Base-by-base conservation (phyloP, 768 basidiomycete species). In the Mycena polygramma region DNA sequence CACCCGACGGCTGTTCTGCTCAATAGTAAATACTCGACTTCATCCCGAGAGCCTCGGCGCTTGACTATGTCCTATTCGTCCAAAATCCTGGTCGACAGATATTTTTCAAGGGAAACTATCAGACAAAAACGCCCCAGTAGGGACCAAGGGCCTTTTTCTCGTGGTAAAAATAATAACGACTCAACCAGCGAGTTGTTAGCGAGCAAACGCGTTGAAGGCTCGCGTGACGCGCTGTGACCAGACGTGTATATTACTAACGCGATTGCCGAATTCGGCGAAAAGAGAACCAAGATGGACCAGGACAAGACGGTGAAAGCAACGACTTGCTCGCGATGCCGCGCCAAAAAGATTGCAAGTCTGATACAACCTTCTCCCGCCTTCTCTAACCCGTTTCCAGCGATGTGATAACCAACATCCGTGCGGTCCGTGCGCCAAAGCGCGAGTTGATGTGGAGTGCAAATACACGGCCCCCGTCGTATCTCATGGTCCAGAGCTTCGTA, bases 401-500 rank as follows among this genome's bases (percentile, higher is more conserved):
- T 73, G 71, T 45, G 67, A 73, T 51, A 63, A 63, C 17, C 26
- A 66, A 30, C 9, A 51, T 19, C 71, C 64, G 10, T 73, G 71
- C 30, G 63, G 68, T 55, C 63, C 68, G 15, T 73, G 68, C 49
- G 66, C 63, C 41, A 63, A 55, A 57, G 68, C 68, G 19, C 67
- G 71, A 0, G 64, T 55, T 43, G 60, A 62, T 9, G 54, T 59
- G 9, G 15, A 62, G 1, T 73, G 71, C 41, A 62, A 7, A 19
- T 72, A 69, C 53, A 62, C 68, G 14, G 68, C 64, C 11, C 54
- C 68, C 1, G 57, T 45, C 19, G 6, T 26, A 1, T 58, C 63
- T 14, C 59, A 63, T 39, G 63, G 37, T n/a, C 71, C 71, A 24
- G 71, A 73, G 48, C 60, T 73, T 30, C 72, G 68, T 35, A 73